phyloP scores from a whole-genome alignment of 2,329 filamentous ascomycete genomes.

The Beauveria sp. region DNA sequence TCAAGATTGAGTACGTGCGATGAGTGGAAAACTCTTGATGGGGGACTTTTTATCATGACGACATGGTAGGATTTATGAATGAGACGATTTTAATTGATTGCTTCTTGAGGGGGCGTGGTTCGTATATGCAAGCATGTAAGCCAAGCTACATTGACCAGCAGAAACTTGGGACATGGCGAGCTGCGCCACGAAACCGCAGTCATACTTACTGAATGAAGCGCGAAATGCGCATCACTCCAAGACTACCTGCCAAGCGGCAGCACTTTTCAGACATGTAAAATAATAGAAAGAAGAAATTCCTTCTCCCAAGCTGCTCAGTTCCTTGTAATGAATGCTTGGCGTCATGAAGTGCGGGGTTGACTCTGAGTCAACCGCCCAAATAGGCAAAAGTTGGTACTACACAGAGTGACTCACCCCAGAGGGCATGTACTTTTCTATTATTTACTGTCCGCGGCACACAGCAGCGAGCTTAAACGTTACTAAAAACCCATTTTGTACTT shows the following conservation, averaged over 20 bases:
- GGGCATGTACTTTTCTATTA: not conserved
- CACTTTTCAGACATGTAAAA: not conserved
- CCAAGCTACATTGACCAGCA: not conserved
- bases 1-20: slow-evolving; percentile 19
- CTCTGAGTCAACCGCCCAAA: slow-evolving; percentile 9
- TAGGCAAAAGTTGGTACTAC: not conserved
- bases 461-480: too few species aligned
- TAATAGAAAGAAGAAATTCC: not conserved
- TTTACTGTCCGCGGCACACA: too few species aligned
- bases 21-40: not conserved
- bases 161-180: not conserved
- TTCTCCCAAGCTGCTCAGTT: not conserved
- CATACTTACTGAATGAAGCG: not conserved
- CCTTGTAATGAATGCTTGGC: not conserved
- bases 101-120: too few species aligned
- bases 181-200: not conserved
- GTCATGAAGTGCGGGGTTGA: slow-evolving; percentile 4
- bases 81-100: too few species aligned
- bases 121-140: not conserved
- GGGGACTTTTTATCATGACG: not conserved
- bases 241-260: not conserved
- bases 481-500: not conserved
- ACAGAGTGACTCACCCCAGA: not conserved
- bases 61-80: not conserved
- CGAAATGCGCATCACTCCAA: not conserved